These are phyloP conservation scores for Kodamaea jinghongensis DNA, from an alignment of 805 yeast species.

Conservation along the genomic window DNA sequence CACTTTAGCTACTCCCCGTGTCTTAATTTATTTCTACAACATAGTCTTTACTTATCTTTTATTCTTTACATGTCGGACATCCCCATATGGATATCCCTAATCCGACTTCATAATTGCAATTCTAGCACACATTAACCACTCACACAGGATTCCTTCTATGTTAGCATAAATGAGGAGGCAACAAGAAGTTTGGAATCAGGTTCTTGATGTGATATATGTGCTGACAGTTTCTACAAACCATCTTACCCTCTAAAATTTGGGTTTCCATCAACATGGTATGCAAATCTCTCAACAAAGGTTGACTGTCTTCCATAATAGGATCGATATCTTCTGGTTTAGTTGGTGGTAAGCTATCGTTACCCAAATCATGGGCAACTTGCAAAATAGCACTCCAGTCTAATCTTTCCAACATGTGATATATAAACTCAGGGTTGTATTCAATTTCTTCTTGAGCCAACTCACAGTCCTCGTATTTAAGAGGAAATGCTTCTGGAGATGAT, in stretches of 20 bases:
- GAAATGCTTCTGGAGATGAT: constrained; percentile 71
- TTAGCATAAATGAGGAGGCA: constrained; percentile 87
- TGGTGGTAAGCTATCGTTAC: constrained; percentile 29
- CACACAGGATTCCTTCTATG: too few species aligned
- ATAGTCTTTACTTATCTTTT: too few species aligned
- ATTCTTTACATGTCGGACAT: too few species aligned
- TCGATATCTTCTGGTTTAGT: constrained; percentile 58
- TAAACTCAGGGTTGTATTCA: constrained; percentile 81
- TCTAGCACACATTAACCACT: too few species aligned
- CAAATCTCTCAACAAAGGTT: constrained; percentile 63
- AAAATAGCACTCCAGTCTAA: constrained; percentile 86
- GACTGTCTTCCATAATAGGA: constrained; percentile 50
- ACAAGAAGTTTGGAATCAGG: constrained; percentile 87
- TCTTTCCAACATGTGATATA: constrained; percentile 71
- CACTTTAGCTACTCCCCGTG: too few species aligned
- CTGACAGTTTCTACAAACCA: constrained; percentile 83
- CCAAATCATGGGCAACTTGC: constrained; percentile 68
- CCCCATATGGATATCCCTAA: too few species aligned
- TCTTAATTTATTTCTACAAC: too few species aligned
- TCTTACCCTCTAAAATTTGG: constrained; percentile 80
- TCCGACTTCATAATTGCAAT: too few species aligned
- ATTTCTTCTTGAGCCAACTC: constrained; percentile 72
- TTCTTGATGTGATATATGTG: constrained; percentile 89
- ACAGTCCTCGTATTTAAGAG: constrained; percentile 67
- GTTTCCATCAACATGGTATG: constrained; percentile 82